Evolutionary conservation across 495 filamentous ascomycete species (phyloP).

Genomic region (Aspergillus ostianus): DNA sequence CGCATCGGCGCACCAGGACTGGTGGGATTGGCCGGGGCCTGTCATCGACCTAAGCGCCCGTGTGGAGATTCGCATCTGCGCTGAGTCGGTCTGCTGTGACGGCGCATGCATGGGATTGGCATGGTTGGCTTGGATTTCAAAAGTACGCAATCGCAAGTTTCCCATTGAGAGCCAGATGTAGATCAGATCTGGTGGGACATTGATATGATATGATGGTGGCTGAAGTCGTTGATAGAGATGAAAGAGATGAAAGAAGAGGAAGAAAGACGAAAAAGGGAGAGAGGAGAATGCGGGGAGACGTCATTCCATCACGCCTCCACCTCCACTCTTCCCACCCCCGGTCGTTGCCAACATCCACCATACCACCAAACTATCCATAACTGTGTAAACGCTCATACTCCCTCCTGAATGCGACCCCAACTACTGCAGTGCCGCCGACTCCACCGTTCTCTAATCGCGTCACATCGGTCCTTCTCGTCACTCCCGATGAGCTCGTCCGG

Average conservation of each 20-base stretch:
- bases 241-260: background rate
- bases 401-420: constrained; percentile 5
- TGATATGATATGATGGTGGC: background rate
- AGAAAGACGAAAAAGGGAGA: background rate
- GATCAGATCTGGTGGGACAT: background rate
- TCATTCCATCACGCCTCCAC: constrained; percentile 4
- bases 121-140: background rate
- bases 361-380: background rate
- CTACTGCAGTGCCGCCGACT: constrained; percentile 5
- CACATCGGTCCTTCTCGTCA: constrained; percentile 8
- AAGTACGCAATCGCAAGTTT: background rate
- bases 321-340: background rate
- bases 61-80: constrained; percentile 7
- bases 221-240: background rate
- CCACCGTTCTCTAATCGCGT: constrained; percentile 2
- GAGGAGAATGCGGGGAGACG: constrained; percentile 4
- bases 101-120: constrained; percentile 7
- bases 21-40: background rate
- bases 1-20: constrained; percentile 4
- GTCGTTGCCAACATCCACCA: background rate
- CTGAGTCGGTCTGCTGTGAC: constrained; percentile 7
- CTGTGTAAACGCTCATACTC: background rate
- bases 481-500: constrained; percentile 33
- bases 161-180: background rate
- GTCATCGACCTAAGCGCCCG: constrained; percentile 12